These are phyloP conservation scores for Trichoderma aggressivum DNA, from an alignment of 2,329 filamentous ascomycete genomes.

Conservation along the genomic window DNA sequence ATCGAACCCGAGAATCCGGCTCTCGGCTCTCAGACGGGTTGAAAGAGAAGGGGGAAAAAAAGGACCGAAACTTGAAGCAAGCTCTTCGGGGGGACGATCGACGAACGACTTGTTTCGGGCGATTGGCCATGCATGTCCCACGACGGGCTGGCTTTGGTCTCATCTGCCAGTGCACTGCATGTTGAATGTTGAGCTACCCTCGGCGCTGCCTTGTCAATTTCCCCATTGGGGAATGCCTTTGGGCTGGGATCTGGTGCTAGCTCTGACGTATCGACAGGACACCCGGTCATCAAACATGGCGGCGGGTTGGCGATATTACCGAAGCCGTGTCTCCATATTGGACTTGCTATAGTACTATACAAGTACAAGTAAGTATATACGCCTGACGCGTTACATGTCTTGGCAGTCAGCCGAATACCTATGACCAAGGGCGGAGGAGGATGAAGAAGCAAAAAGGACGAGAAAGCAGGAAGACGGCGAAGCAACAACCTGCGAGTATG, in stretches of 20 bases:
- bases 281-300: not conserved
- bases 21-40: not conserved
- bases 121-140: not conserved
- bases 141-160: not conserved
- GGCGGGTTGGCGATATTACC: slow-evolving; percentile 11
- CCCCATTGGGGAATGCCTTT: not conserved
- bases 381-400: not conserved
- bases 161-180: not conserved
- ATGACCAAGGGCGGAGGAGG: not conserved
- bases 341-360: not conserved
- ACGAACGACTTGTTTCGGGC: not conserved
- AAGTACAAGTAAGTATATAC: not conserved
- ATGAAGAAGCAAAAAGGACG: not conserved
- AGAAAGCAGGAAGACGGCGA: not conserved
- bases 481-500: not conserved
- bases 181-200: not conserved
- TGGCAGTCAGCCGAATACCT: not conserved
- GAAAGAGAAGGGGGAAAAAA: not conserved
- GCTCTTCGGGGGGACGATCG: not conserved
- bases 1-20: not conserved
- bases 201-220: slow-evolving; percentile 12
- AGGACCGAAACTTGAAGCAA: not conserved
- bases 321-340: not conserved
- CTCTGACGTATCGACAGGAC: slow-evolving; percentile 14
- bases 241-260: not conserved